phyloP scores from a whole-genome alignment of 495 filamentous ascomycete genomes.

The Halenospora varia region DNA sequence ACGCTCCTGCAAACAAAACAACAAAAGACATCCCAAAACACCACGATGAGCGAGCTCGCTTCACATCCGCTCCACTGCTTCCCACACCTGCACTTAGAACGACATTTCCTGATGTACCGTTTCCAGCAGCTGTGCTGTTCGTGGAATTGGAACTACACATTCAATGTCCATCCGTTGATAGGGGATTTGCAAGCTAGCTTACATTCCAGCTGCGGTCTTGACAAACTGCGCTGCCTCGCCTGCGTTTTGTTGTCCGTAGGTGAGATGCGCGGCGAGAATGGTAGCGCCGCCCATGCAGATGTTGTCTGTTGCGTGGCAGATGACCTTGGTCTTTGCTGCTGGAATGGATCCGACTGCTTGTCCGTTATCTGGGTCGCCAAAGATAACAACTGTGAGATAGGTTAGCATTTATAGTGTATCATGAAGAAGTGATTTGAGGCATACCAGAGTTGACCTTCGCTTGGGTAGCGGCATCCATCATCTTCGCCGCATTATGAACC shows the following conservation, averaged over 20 bases:
- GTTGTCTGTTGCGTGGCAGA: slow-evolving; percentile 32
- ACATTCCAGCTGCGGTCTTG: background rate
- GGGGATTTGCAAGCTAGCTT: background rate
- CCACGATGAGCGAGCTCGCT: background rate
- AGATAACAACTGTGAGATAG: slow-evolving; percentile 26
- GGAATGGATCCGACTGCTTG: slow-evolving; percentile 25
- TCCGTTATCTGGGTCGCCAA: slow-evolving; percentile 34
- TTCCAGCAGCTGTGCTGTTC: background rate
- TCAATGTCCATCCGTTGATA: background rate
- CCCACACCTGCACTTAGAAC: background rate
- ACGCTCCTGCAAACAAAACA: background rate
- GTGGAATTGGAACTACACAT: background rate
- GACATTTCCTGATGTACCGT: too few species aligned
- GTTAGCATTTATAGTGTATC: slow-evolving; percentile 15
- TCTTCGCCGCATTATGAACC: slow-evolving; percentile 28
- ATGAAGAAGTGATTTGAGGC: background rate
- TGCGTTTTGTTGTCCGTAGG: slow-evolving; percentile 28
- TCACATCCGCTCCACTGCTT: background rate
- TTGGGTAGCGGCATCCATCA: slow-evolving; percentile 18
- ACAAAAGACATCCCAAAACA: too few species aligned
- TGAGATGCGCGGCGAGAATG: slow-evolving; percentile 42
- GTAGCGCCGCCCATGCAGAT: slow-evolving; percentile 38
- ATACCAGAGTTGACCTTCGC: slow-evolving; percentile 19
- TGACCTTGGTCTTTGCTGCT: slow-evolving; percentile 26
- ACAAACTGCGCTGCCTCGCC: background rate